Base-by-base conservation (phyloP, 2,329 filamentous ascomycete genomes). In the Fusarium praegraminearum region DNA sequence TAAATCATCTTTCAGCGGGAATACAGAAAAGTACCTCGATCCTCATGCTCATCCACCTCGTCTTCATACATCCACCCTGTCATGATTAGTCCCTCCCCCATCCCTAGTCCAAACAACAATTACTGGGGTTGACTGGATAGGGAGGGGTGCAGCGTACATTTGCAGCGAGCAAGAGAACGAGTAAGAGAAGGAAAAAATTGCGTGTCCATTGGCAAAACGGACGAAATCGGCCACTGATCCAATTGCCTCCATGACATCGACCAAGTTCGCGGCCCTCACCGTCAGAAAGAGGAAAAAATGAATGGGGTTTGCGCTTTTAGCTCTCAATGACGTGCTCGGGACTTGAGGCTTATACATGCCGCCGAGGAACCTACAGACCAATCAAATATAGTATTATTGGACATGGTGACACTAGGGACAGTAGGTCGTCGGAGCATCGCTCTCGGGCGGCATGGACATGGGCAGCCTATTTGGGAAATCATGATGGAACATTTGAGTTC, bases 321-420 rank as follows among this genome's bases (percentile, higher is more conserved):
- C 71, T 70, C 67, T 66, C 62, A 67, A 78, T 78, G 76, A 78
- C 76, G 76, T 78, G 76, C 76, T 78, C 75, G 68, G 73, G 73
- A 71, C 63, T 73, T 74, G 73, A 76, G 73, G 75, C 69, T 75
- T 75, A 75, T 75, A 72, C 69, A 63, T 69, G 66, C 73, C 73
- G 70, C 68, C 65, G 74, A 73, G 70, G 66, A 62, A 52, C 54
- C 59, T 57, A 38, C 35, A 73, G 59, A 36, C 75, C 75, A 77
- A 77, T 77, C 70, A 73, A 53, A 46, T 28, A 12, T 24, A 38
- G 38, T 38, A 45, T 43, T 24, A 36, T 53, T 56, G 61, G 61
- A 40, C 58, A 60, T 45, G 57, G 57, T 59, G 61, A 57, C 60
- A 54, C 70, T 73, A 72, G 50, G 49, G 36, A 52, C 13, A 20